Percentiles rank a stretch among this genome's conserved stretches.
Conservation (phyloP, 495 filamentous ascomycete species). For the Pseudomonodictys pantanalensis region DNA sequence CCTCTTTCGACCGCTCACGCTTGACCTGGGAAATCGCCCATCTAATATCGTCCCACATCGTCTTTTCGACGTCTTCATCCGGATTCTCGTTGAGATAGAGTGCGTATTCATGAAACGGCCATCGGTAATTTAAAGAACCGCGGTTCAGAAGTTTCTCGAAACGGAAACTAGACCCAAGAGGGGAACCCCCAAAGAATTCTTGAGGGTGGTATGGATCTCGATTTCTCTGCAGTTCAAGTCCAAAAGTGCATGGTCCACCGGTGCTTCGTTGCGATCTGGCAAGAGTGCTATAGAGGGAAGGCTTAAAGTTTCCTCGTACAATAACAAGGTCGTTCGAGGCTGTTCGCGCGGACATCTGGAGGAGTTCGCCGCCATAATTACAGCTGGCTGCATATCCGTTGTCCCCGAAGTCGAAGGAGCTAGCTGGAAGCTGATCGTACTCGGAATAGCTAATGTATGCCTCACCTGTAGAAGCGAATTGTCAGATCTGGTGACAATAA, state of each 20-base stretch:
- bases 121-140: slow-evolving; percentile 14
- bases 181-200: background rate
- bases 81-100: background rate
- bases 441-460: slow-evolving; percentile 9
- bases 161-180: slow-evolving; percentile 1
- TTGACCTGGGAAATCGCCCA: too few relatives aligned
- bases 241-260: slow-evolving; percentile 7
- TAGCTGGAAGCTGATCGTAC: background rate
- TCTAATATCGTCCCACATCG: background rate
- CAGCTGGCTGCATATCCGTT: slow-evolving; percentile 3
- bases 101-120: slow-evolving; percentile 10
- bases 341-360: background rate
- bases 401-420: slow-evolving; percentile 8
- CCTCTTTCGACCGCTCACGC: too few relatives aligned
- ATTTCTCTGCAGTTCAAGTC: background rate
- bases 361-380: slow-evolving; percentile 8
- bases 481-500: too few relatives aligned
- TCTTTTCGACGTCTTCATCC: background rate
- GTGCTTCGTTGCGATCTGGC: background rate
- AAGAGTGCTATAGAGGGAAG: background rate
- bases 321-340: slow-evolving; percentile 2
- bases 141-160: slow-evolving; percentile 1
- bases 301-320: slow-evolving; percentile 4
- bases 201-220: background rate
- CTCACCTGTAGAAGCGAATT: too few relatives aligned